A percentile compares a stretch with the other conserved stretches of the same genome.
Conservation (phyloP, 148 eudicot genomes). For the Vaccinium corymbosum region DNA sequence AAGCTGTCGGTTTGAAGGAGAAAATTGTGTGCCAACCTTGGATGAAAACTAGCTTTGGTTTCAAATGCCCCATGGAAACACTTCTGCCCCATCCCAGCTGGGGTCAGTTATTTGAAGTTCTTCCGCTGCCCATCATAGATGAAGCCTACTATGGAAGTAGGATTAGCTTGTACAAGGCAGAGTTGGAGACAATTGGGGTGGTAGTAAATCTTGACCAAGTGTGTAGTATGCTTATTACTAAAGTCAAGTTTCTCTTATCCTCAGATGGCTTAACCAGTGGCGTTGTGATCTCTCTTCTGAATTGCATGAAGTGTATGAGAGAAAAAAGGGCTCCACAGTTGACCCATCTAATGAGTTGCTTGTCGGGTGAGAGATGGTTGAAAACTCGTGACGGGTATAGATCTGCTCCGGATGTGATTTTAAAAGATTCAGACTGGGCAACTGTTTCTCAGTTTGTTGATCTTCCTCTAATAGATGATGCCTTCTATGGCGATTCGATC, state of each 20-base stretch:
- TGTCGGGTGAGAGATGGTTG: slow-evolving; percentile 13
- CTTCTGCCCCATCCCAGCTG: slow-evolving; percentile 4
- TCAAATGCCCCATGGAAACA: slow-evolving; percentile 8
- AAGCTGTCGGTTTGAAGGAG: neutral
- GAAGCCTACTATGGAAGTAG: slow-evolving; percentile 26
- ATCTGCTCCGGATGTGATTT: neutral
- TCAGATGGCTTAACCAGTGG: neutral
- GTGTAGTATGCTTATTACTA: slow-evolving; percentile 7
- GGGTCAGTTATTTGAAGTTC: slow-evolving; percentile 10
- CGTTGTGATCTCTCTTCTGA: slow-evolving; percentile 9
- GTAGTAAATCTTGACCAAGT: slow-evolving; percentile 11
- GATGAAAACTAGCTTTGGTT: slow-evolving; percentile 12
- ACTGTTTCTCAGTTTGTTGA: slow-evolving; percentile 12
- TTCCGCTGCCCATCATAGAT: slow-evolving; percentile 35
- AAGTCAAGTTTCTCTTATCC: slow-evolving; percentile 6
- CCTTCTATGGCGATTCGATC: slow-evolving; percentile 15
- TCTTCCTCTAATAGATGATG: slow-evolving; percentile 21
- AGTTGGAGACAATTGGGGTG: slow-evolving; percentile 14
- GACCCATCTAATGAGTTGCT: neutral
- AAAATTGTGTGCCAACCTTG: slow-evolving; percentile 11
- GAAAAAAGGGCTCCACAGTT: slow-evolving; percentile 3
- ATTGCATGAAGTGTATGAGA: neutral
- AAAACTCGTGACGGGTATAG: slow-evolving; percentile 4
- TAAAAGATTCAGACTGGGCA: slow-evolving; percentile 11
- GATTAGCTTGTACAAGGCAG: slow-evolving; percentile 1